These are phyloP conservation scores for Kuraishia borneana DNA, from an alignment of 805 yeast genomes.

Conservation along the genomic window DNA sequence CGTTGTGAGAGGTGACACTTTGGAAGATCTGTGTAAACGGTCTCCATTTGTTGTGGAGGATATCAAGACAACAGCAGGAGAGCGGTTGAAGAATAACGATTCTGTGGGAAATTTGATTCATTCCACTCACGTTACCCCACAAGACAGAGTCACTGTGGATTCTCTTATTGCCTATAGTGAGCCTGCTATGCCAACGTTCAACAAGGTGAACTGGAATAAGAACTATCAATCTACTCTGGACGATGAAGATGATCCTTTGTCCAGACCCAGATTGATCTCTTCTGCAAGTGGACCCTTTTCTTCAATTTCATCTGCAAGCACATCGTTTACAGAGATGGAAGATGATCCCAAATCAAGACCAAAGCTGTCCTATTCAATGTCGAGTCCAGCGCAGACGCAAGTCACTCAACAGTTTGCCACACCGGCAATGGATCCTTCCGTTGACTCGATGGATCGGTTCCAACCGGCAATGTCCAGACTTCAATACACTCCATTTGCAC, in stretches of 20 bases:
- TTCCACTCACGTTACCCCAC: constrained; percentile 10
- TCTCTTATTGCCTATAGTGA: constrained; percentile 9
- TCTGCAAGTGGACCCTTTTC: not conserved
- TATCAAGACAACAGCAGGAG: constrained; percentile 49
- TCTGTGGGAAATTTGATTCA: constrained; percentile 12
- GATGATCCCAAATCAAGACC: not conserved
- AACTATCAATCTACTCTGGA: not conserved
- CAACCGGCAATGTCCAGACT: constrained; percentile 20
- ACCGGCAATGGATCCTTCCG: constrained; percentile 30
- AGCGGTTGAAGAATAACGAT: constrained; percentile 25
- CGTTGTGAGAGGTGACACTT: constrained; percentile 42
- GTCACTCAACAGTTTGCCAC: not conserved
- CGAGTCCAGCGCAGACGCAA: not conserved
- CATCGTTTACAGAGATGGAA: not conserved
- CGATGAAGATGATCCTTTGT: constrained; percentile 7
- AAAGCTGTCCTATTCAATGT: not conserved
- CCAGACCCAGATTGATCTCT: not conserved
- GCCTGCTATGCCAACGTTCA: constrained; percentile 1
- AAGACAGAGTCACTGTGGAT: constrained; percentile 10
- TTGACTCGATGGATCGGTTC: constrained; percentile 22
- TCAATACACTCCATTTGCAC: constrained; percentile 44
- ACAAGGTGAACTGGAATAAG: not conserved
- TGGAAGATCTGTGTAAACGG: constrained; percentile 41
- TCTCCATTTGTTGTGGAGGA: constrained; percentile 51
- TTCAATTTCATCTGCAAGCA: not conserved